Evolutionary conservation across 2,329 filamentous ascomycete genomes (phyloP), one percentile per base, ranked within the genome.

Genomic region (Colletotrichum lindemuthianum): DNA sequence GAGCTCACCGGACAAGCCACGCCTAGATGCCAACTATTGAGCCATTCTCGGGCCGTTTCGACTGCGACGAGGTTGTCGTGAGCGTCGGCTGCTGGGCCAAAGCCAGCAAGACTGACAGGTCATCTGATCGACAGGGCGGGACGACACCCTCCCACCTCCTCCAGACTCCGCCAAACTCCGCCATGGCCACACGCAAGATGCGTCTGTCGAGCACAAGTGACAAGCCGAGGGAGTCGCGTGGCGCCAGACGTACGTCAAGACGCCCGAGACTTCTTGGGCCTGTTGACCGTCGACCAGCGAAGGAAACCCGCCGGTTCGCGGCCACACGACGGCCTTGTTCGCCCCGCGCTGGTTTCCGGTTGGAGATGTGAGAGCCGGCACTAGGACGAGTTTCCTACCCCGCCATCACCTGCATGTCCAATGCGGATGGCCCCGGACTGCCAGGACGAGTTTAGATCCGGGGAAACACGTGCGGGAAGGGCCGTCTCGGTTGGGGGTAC

Each of bases 151-250:
- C 24, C 33, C 41, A 34, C 13, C 11, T 4, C 10, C 10, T 34
- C 34, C 11, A 37, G 15, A 65, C 61, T 65, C 58, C 58, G 58
- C 61, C 43, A 37, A 61, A 61, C 61, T 65, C 61, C 61, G 58
- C 61, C 51, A 13, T 33, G 5, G 12, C 39, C 39, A 15, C 45
- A 12, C 8, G 8, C 34, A 8, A 10, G 39, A 36, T 56, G 45
- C 16, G 12, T 34, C 34, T 15, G 32, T 40, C 15, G 16, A 40
- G 15, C 13, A 34, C 6, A n/a, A n/a, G n/a, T n/a, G n/a, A n/a
- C 16, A 39, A 16, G 7, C 10, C 39, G 24, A 11, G 5, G 5
- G 5, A 13, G 3, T 5, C 16, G 33, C 7, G 33, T 13, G 13
- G 47, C 32, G 44, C 24, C 6, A 37, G 13, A 5, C 34, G 1